Percentiles rank a stretch among this genome's conserved stretches.
Conservation (phyloP, 495 filamentous ascomycete species). For the Copromyces sp. region DNA sequence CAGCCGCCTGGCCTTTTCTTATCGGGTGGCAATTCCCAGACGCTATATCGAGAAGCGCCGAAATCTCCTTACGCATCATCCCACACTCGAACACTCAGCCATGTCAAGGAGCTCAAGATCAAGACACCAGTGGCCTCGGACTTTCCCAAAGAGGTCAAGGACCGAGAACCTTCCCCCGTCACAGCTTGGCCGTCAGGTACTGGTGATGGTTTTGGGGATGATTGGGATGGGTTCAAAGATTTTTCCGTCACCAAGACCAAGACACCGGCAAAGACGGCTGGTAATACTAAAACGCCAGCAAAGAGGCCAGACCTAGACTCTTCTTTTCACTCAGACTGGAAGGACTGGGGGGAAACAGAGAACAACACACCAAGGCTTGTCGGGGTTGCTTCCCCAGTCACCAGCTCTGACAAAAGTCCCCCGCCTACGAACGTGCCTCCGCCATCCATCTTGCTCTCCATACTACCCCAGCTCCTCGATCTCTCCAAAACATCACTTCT, state of each 20-base stretch:
- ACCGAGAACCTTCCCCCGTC: slow-evolving; percentile 27
- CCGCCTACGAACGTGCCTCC: slow-evolving; percentile 86
- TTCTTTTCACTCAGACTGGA: slow-evolving; percentile 31
- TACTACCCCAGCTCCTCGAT: slow-evolving; percentile 59
- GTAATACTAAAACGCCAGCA: slow-evolving; percentile 3
- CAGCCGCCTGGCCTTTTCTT: slow-evolving; percentile 22
- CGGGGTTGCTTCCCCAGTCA: background rate
- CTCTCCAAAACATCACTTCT: slow-evolving; percentile 44
- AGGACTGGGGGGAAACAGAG: slow-evolving; percentile 22
- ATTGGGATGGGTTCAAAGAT: slow-evolving; percentile 52
- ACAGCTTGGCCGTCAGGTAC: slow-evolving; percentile 36
- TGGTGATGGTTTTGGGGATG: slow-evolving; percentile 33
- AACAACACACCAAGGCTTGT: slow-evolving; percentile 2
- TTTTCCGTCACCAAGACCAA: slow-evolving; percentile 17
- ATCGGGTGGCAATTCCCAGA: slow-evolving; percentile 6
- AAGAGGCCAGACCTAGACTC: background rate
- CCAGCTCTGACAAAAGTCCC: slow-evolving; percentile 13
- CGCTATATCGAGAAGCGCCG: slow-evolving; percentile 32
- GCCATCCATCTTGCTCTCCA: slow-evolving; percentile 67
- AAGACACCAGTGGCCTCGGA: slow-evolving; percentile 27
- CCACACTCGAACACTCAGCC: slow-evolving; percentile 38
- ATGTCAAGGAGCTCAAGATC: slow-evolving; percentile 28
- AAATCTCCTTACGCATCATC: slow-evolving; percentile 40
- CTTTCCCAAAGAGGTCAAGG: slow-evolving; percentile 18
- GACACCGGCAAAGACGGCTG: slow-evolving; percentile 10